Evolutionary conservation across 164 flowering plant species (phyloP), one percentile per base, ranked within the genome.

Genomic region (Annona squamosa): DNA sequence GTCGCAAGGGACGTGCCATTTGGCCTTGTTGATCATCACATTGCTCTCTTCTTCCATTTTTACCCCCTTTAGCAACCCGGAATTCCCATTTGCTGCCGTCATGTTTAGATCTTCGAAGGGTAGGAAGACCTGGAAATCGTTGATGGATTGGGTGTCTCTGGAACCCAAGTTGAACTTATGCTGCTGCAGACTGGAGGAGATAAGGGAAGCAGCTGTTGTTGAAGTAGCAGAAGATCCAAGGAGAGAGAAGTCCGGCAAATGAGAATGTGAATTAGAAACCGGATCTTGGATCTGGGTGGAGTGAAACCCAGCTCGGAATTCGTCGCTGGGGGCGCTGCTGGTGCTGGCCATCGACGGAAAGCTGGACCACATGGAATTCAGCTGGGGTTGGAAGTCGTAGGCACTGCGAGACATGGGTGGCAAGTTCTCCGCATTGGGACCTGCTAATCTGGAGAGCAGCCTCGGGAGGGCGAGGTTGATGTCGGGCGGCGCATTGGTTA

Each of bases 301-400:
- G 77, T 81, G 73, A 7, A 62, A 77, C 41, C 77, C 79, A 73
- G 65, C 69, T 66, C 71, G 59, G 47, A 72, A 71, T 61, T 72
- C 63, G 26, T 78, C 71, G 5, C 68, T 67, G 48, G 4, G 45
- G 59, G 48, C 59, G 68, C 47, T 72, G 70, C 68, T 74, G 47
- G 73, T 45, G 13, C 62, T 61, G 46, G 80, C 71, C 0, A 90
- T 9, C 9, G 59, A 76, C 1, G 91, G 85, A 79, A 86, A 84
- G 83, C 85, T 90, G 86, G 86, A 71, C 47, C 89, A 92, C 72
- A 84, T 79, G 66, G 73, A 81, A 74, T 71, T 73, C n/a, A 80
- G 57, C 56, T 81, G 86, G 63, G 82, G 83, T 63, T 76, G 85
- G 13, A 77, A 76, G 76, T 85, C 85, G 72, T 71, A 75, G 48